Evolutionary conservation across 2,329 filamentous ascomycete genomes (phyloP).

Genomic region (Magnaporthiopsis rhizophila): DNA sequence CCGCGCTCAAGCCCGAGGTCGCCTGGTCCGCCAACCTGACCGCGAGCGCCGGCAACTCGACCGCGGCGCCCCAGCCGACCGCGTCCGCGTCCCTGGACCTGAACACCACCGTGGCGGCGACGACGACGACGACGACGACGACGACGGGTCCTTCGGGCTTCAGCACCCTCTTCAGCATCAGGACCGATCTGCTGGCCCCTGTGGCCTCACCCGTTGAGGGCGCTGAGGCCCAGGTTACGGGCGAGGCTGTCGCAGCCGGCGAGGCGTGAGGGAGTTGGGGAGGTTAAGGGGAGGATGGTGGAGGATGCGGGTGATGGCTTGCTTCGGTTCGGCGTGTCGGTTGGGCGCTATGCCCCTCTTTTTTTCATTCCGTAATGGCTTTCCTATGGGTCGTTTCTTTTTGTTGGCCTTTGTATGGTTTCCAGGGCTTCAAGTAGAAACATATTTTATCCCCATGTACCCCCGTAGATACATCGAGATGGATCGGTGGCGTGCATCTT

Average conservation of each 20-base stretch:
- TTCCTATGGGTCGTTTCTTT: too few species aligned
- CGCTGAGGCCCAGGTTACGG: background rate
- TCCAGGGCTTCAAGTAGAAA: too few species aligned
- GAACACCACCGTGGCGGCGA: background rate
- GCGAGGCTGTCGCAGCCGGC: too few species aligned
- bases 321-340: background rate
- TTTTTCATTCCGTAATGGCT: too few species aligned
- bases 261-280: background rate
- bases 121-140: too few species aligned
- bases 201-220: background rate
- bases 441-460: too few species aligned
- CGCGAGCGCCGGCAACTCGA: background rate
- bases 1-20: background rate
- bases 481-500: too few species aligned
- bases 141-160: background rate
- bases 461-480: too few species aligned
- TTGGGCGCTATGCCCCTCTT: background rate
- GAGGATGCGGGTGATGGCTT: background rate
- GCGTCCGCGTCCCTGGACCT: too few species aligned
- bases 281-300: background rate
- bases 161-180: background rate
- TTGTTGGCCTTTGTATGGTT: too few species aligned
- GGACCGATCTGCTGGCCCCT: background rate
- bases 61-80: too few species aligned
- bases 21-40: background rate